Base-by-base conservation (phyloP, 257 asterid genomes). In the Petunia secreta region DNA sequence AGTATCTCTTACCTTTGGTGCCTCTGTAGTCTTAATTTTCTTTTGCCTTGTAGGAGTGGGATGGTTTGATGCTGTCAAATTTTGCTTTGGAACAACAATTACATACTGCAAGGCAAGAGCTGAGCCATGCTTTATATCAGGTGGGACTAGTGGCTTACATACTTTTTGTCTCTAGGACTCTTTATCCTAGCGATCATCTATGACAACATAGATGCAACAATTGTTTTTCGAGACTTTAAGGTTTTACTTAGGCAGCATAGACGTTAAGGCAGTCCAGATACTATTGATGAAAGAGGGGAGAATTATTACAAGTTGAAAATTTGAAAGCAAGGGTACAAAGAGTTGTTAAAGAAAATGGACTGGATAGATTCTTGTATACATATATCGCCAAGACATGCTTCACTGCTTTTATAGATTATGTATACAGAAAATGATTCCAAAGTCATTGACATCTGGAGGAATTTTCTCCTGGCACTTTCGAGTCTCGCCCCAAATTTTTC, bases 71-170 rank as follows among this genome's bases (percentile, higher is more conserved):
- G 99, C 95, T 96, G 8, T 96, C 99, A 66, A 96, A 94, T 90
- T 91, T 92, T 87, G 92, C 99, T 1, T 73, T 92, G 89, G 99
- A 94, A 91, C 96, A 90, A 83, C 99, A 96, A 84, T 80, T 96
- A 75, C 98, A 96, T 84, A 90, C 92, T 52, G 98, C 98, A 71
- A 91, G 99, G 89, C 98, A 96, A 85, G 99, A 96, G 88, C 90
- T 96, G 65, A 96, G 99, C 84, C 99, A 96, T 85, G 98, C 99
- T 67, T 80, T 94, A 75, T 96, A 96, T 87, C 99, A 96, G 97
- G 99, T 96, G 79, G 77, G 46, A 44, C 4, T 38, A 63, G 80
- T 68, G 41, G 54, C 48, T 81, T 44, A 65, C 65, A 48, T 64
- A 41, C 63, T 36, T 16, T 50, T 50, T 16, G 65, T 58, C 50